phyloP scores from a whole-genome alignment of 106 monocot genomes.

The Ottelia alismoides region DNA sequence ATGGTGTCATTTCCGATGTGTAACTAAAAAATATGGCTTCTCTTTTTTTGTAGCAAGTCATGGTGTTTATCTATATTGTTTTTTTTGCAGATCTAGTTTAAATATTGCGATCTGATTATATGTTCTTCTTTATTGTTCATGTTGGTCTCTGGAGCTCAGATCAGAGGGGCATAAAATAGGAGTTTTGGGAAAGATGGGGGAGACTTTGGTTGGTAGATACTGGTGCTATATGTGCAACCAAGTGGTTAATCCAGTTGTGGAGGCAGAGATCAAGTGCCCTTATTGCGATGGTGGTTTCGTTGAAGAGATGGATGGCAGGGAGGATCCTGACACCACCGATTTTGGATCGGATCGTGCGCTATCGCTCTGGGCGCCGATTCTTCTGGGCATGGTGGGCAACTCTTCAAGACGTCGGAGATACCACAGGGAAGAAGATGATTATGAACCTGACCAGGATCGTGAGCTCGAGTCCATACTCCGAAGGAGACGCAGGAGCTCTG shows the following conservation, averaged over 20 bases:
- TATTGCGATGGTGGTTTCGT: slow-evolving; percentile 50
- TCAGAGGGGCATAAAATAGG: background rate
- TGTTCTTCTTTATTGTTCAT: background rate
- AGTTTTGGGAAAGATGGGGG: slow-evolving; percentile 19
- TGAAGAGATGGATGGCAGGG: slow-evolving; percentile 42
- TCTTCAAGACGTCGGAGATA: slow-evolving; percentile 10
- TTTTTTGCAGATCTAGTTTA: too few species aligned
- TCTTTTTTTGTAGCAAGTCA: too few species aligned
- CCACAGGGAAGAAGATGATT: slow-evolving; percentile 18
- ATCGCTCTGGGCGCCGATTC: slow-evolving; percentile 49
- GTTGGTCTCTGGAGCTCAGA: background rate
- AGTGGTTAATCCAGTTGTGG: slow-evolving; percentile 40
- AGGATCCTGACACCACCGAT: slow-evolving; percentile 10
- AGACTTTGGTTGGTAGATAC: slow-evolving; percentile 31
- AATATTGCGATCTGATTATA: too few species aligned
- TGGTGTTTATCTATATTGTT: too few species aligned
- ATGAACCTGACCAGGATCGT: slow-evolving; percentile 18
- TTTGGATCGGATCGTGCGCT: slow-evolving; percentile 21
- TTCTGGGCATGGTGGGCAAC: slow-evolving; percentile 55
- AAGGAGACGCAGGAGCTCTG: slow-evolving; percentile 23
- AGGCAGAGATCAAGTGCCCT: slow-evolving; percentile 53
- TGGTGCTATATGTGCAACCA: slow-evolving; percentile 67
- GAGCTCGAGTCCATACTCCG: slow-evolving; percentile 18
- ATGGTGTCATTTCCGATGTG: too few species aligned
- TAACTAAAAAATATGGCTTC: too few species aligned